Evolutionary conservation across 352 stramenopile species (phyloP).

Genomic region (Phytopythium helicoides): DNA sequence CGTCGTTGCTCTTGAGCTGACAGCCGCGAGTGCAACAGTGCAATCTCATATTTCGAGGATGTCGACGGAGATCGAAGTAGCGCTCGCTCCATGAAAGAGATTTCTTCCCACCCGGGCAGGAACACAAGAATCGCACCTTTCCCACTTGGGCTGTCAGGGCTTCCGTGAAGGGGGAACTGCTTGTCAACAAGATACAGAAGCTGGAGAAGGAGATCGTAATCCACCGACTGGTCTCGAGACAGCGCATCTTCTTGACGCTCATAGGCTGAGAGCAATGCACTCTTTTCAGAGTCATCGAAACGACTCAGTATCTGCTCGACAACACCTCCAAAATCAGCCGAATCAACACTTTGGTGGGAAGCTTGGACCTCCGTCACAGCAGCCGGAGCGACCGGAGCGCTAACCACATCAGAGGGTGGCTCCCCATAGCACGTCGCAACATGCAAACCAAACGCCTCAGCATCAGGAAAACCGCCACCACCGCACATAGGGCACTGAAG

Average conservation of each 20-base stretch:
- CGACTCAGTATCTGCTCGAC: constrained; percentile 30
- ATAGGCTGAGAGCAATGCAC: constrained; percentile 46
- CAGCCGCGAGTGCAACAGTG: constrained; percentile 69
- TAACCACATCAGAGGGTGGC: constrained; percentile 11
- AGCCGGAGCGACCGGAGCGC: background rate
- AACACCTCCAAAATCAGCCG: constrained; percentile 30
- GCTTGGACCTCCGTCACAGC: background rate
- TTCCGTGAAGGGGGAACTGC: constrained; percentile 45
- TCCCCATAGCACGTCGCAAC: constrained; percentile 81
- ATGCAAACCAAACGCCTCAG: constrained; percentile 87
- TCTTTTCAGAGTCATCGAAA: constrained; percentile 33
- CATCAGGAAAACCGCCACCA: constrained; percentile 55
- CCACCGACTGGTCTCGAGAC: constrained; percentile 58
- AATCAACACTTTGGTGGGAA: constrained; percentile 4
- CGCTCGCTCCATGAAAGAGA: constrained; percentile 71
- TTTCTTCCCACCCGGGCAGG: constrained; percentile 80
- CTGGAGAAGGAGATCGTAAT: constrained; percentile 67
- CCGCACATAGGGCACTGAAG: constrained; percentile 87
- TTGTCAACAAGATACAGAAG: constrained; percentile 61
- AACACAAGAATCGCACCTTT: constrained; percentile 85
- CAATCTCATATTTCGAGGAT: constrained; percentile 56
- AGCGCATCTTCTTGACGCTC: constrained; percentile 59
- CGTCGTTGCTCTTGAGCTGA: constrained; percentile 68
- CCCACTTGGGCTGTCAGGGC: constrained; percentile 12
- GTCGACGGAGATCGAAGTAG: constrained; percentile 53